Percentiles rank a stretch among this genome's conserved stretches.
Conservation (phyloP, 441 rosid species). For the Adansonia gregorii region DNA sequence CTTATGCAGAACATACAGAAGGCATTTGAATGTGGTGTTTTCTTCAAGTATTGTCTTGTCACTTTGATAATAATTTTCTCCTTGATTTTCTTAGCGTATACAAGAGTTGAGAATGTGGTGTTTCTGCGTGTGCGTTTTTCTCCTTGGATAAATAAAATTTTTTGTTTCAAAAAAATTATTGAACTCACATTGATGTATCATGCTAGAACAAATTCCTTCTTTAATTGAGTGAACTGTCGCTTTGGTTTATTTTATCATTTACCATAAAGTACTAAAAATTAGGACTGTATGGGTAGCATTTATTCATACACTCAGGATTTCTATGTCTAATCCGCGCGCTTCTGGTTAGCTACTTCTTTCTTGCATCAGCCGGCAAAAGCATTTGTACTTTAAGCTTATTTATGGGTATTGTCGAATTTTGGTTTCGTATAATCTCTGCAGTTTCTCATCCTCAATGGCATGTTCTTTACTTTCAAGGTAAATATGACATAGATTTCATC, state of each 20-base stretch:
- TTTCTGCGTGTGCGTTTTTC: neutral
- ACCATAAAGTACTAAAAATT: neutral
- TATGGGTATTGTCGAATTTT: neutral
- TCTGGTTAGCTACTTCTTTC: conserved; percentile 4
- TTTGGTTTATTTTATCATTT: neutral
- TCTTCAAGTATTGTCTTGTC: neutral
- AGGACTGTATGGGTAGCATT: neutral
- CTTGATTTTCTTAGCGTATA: neutral
- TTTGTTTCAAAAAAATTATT: neutral
- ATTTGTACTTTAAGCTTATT: neutral
- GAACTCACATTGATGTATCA: neutral
- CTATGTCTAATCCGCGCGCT: neutral
- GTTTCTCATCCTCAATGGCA: neutral
- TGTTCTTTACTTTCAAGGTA: neutral
- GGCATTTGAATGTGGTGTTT: neutral
- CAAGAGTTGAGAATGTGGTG: neutral
- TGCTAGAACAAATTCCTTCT: neutral
- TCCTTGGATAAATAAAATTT: neutral
- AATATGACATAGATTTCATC: conserved; percentile 18
- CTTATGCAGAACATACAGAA: neutral
- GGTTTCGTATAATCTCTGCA: conserved; percentile 1
- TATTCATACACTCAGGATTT: neutral
- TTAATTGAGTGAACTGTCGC: too few species aligned
- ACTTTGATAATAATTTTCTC: neutral
- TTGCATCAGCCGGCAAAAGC: neutral